A percentile compares a stretch with the other conserved stretches of the same genome.
phyloP scores from a whole-genome alignment of 106 monocot genomes.

The Phalaenopsis aphrodite region DNA sequence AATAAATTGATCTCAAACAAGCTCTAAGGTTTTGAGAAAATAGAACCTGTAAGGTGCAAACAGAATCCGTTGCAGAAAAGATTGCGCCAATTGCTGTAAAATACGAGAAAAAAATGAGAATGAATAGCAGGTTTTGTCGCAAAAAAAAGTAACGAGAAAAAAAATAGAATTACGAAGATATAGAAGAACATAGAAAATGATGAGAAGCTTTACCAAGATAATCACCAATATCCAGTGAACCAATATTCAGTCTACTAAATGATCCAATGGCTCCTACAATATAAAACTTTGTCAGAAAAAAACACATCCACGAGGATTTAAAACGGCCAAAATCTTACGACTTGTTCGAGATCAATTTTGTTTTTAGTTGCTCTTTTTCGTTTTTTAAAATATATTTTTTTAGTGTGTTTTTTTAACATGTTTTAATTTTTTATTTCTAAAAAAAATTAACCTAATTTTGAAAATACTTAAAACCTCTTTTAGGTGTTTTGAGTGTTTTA shows the following conservation, averaged over 20 bases:
- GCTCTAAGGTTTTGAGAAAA: neutral
- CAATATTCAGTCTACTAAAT: conserved; percentile 43
- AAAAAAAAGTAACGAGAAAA: neutral
- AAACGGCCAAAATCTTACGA: neutral
- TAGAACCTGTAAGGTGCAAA: conserved; percentile 88
- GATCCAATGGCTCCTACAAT: conserved; percentile 35
- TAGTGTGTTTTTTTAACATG: too few species aligned
- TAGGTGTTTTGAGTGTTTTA: too few species aligned
- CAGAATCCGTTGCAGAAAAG: conserved; percentile 90
- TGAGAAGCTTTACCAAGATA: conserved; percentile 39
- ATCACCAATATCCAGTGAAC: conserved; percentile 37
- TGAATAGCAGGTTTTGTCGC: neutral
- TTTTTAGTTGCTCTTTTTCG: too few species aligned
- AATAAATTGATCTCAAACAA: too few species aligned
- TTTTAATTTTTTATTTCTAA: too few species aligned
- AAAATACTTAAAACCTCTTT: too few species aligned
- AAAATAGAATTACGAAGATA: neutral
- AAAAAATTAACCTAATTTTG: too few species aligned
- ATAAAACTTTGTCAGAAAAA: neutral
- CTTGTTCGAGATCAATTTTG: too few species aligned
- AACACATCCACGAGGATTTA: neutral
- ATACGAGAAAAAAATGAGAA: neutral
- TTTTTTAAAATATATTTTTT: too few species aligned
- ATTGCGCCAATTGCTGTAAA: conserved; percentile 81
- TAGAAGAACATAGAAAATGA: neutral